These are phyloP conservation scores for Penicillium longicatenatum DNA, from an alignment of 495 filamentous ascomycete genomes.

Conservation along the genomic window DNA sequence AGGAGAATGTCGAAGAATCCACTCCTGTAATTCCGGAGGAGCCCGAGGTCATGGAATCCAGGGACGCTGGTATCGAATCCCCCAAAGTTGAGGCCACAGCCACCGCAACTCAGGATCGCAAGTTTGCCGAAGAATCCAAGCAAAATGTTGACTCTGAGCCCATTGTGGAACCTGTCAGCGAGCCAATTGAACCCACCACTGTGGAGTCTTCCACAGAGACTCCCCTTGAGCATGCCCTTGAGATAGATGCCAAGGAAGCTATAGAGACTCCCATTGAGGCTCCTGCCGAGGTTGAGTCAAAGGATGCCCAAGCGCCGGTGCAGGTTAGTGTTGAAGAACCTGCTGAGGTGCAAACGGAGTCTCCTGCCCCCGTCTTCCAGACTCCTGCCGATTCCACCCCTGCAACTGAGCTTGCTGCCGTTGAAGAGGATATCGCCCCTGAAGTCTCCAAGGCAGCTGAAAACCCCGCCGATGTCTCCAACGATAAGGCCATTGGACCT, in stretches of 20 bases:
- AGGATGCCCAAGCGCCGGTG: not conserved
- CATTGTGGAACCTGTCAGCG: constrained; percentile 2
- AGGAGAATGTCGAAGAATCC: constrained; percentile 27
- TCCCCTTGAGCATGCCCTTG: not conserved
- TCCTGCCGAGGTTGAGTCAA: constrained; percentile 1
- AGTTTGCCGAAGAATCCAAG: not conserved
- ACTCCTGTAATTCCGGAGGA: constrained; percentile 14
- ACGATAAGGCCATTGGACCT: constrained; percentile 3
- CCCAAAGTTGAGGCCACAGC: constrained; percentile 7
- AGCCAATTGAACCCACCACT: constrained; percentile 11
- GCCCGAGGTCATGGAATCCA: constrained; percentile 2
- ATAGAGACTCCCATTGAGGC: constrained; percentile 1
- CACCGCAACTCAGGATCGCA: not conserved
- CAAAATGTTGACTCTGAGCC: constrained; percentile 4
- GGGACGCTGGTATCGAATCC: constrained; percentile 10
- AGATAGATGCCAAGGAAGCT: not conserved
- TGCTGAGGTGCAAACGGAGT: not conserved
- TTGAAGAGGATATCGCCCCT: not conserved
- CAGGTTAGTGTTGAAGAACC: not conserved
- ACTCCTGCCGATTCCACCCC: constrained; percentile 1
- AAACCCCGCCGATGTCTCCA: not conserved
- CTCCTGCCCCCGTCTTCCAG: constrained; percentile 1
- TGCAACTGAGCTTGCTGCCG: constrained; percentile 3
- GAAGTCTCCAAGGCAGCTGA: constrained; percentile 1
- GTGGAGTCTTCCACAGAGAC: constrained; percentile 7